These are phyloP conservation scores for Flaveria bidentis DNA, from an alignment of 129 eudicot species.

Conservation along the genomic window DNA sequence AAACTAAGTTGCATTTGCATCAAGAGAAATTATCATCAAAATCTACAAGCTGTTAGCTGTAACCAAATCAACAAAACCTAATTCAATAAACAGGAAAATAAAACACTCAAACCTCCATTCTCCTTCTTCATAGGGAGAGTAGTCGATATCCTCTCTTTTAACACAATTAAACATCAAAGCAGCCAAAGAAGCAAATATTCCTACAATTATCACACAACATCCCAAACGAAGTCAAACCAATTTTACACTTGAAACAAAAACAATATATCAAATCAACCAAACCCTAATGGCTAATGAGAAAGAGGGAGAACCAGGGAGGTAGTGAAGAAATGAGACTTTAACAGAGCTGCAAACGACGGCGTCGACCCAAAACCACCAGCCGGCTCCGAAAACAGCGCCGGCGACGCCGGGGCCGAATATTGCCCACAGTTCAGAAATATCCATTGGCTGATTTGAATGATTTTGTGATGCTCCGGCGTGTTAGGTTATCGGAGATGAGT, in stretches of 20 bases:
- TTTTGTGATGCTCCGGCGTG: neutral
- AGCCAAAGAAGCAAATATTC: constrained; percentile 92
- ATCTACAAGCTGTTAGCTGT: no score
- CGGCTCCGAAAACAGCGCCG: constrained; percentile 96
- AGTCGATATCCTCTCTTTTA: constrained; percentile 84
- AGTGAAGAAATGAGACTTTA: constrained; percentile 80
- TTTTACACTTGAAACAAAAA: neutral
- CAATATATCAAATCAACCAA: neutral
- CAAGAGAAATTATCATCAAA: neutral
- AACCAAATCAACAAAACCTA: no score
- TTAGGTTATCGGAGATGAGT: constrained; percentile 14
- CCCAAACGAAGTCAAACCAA: neutral
- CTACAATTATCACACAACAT: constrained; percentile 38
- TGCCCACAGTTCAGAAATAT: constrained; percentile 66
- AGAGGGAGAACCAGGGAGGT: constrained; percentile 71
- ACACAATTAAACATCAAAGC: constrained; percentile 99
- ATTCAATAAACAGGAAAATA: no score
- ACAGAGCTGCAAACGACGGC: constrained; percentile 92
- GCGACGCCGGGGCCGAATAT: constrained; percentile 91
- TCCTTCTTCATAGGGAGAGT: constrained; percentile 97
- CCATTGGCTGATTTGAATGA: constrained; percentile 41
- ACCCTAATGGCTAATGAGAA: constrained; percentile 24
- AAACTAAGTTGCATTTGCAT: neutral
- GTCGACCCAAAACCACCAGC: constrained; percentile 99
- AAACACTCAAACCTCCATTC: constrained; percentile 75